A percentile compares a stretch with the other conserved stretches of the same genome.
phyloP scores from a whole-genome alignment of 306 rosid species.

The Biancaea sappan region DNA sequence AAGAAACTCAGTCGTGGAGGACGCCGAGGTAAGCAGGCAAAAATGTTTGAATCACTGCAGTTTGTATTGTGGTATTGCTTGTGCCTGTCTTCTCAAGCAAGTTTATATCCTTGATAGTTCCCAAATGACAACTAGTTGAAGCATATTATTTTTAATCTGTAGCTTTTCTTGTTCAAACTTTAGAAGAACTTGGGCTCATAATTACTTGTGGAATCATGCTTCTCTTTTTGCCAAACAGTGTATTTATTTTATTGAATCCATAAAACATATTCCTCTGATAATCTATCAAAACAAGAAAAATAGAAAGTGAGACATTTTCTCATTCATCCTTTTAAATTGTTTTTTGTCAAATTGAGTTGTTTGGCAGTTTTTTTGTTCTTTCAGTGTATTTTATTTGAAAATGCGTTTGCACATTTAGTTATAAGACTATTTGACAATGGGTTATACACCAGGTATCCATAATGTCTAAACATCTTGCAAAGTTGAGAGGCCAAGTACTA shows the following conservation, averaged over 20 bases:
- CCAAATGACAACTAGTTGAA: not conserved
- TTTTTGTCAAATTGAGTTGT: not conserved
- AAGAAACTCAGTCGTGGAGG: too few species aligned
- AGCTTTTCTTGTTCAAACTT: not conserved
- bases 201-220: not conserved
- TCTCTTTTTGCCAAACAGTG: not conserved
- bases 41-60: too few species aligned
- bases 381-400: constrained; percentile 21
- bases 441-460: constrained; percentile 75
- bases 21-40: too few species aligned
- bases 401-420: constrained; percentile 15
- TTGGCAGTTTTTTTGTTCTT: constrained; percentile 22
- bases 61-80: not conserved
- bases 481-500: constrained; percentile 64
- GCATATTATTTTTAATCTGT: not conserved
- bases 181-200: not conserved
- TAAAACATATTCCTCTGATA: not conserved
- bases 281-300: not conserved
- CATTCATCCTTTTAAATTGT: constrained; percentile 16
- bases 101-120: not conserved
- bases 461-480: constrained; percentile 89
- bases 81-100: not conserved
- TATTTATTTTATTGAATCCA: not conserved
- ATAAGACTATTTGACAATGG: constrained; percentile 31
- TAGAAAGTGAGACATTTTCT: constrained; percentile 9